These are phyloP conservation scores for Phyllosticta citribraziliensis DNA, from an alignment of 2,329 filamentous ascomycete genomes.

Conservation along the genomic window DNA sequence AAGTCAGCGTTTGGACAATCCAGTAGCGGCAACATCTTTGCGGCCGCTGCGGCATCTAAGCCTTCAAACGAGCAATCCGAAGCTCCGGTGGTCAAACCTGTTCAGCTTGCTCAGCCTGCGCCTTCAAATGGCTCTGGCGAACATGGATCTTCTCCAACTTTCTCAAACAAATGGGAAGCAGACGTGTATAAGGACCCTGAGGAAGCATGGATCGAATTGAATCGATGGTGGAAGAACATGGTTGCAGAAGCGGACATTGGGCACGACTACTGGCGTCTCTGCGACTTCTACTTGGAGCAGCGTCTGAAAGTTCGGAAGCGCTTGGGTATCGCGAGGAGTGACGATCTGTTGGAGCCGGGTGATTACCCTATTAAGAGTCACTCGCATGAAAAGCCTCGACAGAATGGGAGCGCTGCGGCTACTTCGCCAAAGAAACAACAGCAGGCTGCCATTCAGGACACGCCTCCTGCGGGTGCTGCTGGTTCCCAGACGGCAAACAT, in stretches of 20 bases:
- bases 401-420: neutral
- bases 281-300: neutral
- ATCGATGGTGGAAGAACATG: neutral
- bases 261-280: neutral
- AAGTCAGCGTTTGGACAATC: neutral
- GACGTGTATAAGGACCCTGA: neutral
- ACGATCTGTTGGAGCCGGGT: neutral
- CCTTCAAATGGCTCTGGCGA: neutral
- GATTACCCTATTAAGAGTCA: neutral
- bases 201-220: neutral
- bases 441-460: neutral
- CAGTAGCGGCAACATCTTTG: neutral
- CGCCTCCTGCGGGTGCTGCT: neutral
- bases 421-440: constrained; percentile 5
- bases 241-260: neutral
- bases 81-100: neutral
- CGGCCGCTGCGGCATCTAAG: neutral
- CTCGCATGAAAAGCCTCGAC: neutral
- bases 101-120: neutral
- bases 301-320: neutral
- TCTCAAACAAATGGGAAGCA: neutral
- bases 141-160: neutral
- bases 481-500: constrained; percentile 8
- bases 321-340: neutral
- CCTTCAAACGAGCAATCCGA: neutral